phyloP scores from a whole-genome alignment of 139 green algal genomes.

The Coelastrella sp. region DNA sequence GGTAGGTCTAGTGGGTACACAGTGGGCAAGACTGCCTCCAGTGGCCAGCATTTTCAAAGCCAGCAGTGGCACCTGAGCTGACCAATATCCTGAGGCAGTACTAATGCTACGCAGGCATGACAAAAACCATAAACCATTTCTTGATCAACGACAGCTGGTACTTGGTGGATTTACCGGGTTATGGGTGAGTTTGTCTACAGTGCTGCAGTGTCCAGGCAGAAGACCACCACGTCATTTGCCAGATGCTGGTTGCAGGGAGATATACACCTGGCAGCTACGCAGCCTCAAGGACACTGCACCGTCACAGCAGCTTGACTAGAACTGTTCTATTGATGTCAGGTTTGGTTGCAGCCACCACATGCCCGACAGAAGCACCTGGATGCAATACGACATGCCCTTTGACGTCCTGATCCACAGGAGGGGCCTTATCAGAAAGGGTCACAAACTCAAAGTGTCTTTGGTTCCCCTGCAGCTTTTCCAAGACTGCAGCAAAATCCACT shows the following conservation, averaged over 20 bases:
- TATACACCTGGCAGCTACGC: too few relatives aligned
- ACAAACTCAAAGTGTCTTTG: neutral
- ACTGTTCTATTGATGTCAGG: neutral
- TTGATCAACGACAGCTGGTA: constrained; percentile 94
- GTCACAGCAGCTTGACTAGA: too few relatives aligned
- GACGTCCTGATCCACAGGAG: neutral
- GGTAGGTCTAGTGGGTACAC: constrained; percentile 56
- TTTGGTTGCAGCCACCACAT: too few relatives aligned
- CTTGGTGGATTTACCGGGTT: constrained; percentile 94
- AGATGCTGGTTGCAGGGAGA: too few relatives aligned
- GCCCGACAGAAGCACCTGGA: too few relatives aligned
- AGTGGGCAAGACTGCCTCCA: neutral
- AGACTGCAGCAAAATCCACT: constrained; percentile 58
- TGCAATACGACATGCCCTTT: too few relatives aligned
- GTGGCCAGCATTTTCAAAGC: too few relatives aligned
- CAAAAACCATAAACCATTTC: constrained; percentile 96
- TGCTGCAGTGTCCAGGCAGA: too few relatives aligned
- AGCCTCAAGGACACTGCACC: too few relatives aligned
- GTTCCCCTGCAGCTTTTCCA: constrained; percentile 45
- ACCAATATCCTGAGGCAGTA: too few relatives aligned
- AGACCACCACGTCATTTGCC: too few relatives aligned
- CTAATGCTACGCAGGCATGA: constrained; percentile 81
- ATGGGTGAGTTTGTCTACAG: constrained; percentile 82
- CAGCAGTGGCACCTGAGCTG: neutral
- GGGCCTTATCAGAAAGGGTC: neutral